Evolutionary conservation across 2,329 filamentous ascomycete species (phyloP).

Genomic region (Claviceps maximensis): DNA sequence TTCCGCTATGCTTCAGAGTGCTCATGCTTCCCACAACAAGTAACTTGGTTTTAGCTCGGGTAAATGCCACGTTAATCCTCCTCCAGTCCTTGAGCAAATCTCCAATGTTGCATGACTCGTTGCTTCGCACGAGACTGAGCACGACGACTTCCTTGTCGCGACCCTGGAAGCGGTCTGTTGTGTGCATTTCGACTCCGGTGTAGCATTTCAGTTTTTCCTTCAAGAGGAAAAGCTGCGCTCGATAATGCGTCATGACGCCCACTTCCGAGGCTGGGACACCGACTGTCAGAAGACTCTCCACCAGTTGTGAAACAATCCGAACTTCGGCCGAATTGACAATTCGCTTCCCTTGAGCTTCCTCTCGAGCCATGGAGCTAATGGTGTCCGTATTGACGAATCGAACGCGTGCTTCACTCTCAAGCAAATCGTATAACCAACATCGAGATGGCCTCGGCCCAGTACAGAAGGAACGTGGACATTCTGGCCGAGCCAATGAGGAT

Average conservation of each 20-base stretch:
- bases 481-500: slow-evolving; percentile 26
- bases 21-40: slow-evolving; percentile 71
- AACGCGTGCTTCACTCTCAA: slow-evolving; percentile 60
- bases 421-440: slow-evolving; percentile 67
- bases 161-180: slow-evolving; percentile 91
- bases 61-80: slow-evolving; percentile 90
- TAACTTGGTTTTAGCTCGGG: slow-evolving; percentile 81
- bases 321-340: slow-evolving; percentile 84
- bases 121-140: slow-evolving; percentile 76
- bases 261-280: slow-evolving; percentile 68
- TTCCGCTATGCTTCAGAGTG: slow-evolving; percentile 62
- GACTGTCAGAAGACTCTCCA: slow-evolving; percentile 60
- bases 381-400: slow-evolving; percentile 83
- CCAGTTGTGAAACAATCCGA: slow-evolving; percentile 62
- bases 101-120: slow-evolving; percentile 70
- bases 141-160: slow-evolving; percentile 90
- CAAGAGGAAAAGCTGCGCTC: slow-evolving; percentile 75
- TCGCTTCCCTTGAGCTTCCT: slow-evolving; percentile 67
- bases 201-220: slow-evolving; percentile 54
- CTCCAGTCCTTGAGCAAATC: slow-evolving; percentile 86
- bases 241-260: slow-evolving; percentile 94
- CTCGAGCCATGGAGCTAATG: slow-evolving; percentile 49
- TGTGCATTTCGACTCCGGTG: slow-evolving; percentile 77
- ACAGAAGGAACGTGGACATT: slow-evolving; percentile 41
- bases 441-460: slow-evolving; percentile 28